Evolutionary conservation across 2,329 filamentous ascomycete genomes (phyloP).

Genomic region (Cadophora luteo-olivacea): DNA sequence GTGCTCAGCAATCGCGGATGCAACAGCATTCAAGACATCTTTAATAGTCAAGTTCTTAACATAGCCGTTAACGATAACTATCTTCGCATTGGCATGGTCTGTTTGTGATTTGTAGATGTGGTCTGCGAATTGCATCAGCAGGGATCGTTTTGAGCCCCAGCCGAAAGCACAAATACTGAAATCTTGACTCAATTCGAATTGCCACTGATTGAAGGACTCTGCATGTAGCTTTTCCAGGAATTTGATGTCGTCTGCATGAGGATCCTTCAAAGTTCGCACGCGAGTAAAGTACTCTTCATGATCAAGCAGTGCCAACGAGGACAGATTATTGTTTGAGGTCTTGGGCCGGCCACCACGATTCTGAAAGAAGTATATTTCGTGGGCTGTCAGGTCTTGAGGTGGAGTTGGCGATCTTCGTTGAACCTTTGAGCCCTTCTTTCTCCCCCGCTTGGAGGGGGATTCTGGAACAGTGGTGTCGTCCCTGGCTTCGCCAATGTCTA

Average conservation of each 20-base stretch:
- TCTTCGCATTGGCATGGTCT: constrained; percentile 52
- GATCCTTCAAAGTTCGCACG: constrained; percentile 66
- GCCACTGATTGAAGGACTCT: constrained; percentile 88
- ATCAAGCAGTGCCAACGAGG: constrained; percentile 76
- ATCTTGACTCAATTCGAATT: constrained; percentile 83
- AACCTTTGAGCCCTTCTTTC: constrained; percentile 54
- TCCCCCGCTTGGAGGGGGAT: constrained; percentile 60
- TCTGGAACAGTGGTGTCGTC: constrained; percentile 46
- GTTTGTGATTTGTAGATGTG: constrained; percentile 61
- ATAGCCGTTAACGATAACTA: constrained; percentile 90
- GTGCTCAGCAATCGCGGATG: constrained; percentile 60
- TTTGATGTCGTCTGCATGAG: constrained; percentile 72
- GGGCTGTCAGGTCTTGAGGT: constrained; percentile 80
- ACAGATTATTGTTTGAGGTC: constrained; percentile 86
- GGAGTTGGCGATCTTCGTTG: constrained; percentile 65
- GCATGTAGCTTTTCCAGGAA: constrained; percentile 78
- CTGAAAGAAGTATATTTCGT: constrained; percentile 93
- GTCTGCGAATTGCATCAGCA: constrained; percentile 78
- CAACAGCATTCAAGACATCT: constrained; percentile 74
- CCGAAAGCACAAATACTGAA: constrained; percentile 94
- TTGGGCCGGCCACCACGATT: constrained; percentile 82
- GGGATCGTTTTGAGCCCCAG: constrained; percentile 83
- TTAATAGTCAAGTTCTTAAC: constrained; percentile 68
- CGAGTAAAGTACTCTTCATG: constrained; percentile 90
- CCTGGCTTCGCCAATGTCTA: constrained; percentile 42